Evolutionary conservation across 208 protist species (phyloP), one percentile per base, ranked within the genome.

Genomic region (Trypanosoma avium): DNA sequence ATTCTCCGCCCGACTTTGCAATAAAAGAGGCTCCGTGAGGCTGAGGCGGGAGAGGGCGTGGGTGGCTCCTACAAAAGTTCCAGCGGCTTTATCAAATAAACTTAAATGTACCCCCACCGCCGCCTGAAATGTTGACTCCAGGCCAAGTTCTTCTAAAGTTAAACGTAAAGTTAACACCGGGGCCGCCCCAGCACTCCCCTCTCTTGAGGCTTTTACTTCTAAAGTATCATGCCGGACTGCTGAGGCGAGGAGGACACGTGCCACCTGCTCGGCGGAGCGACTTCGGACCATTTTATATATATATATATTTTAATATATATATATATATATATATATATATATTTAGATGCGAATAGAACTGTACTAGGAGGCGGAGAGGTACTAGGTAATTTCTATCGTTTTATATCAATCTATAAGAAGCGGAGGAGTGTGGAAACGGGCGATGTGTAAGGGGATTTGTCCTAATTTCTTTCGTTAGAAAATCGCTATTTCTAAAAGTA

Each of bases 191-290:
- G 49, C 63, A 22, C 73, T 75, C 6, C 78, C 78, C 12, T 70
- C 63, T 1, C 65, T 80, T 3, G 84, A 79, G 21, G 77, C 68
- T 21, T 50, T 77, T 49, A 70, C 79, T 59, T 95, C 90, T 79
- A 79, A 93, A 21, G 90, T 93, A 61, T 95, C 90, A 64, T 95
- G 82, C 38, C 90, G 79, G 26, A 93, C 89, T 32, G 86, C 90
- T 61, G 81, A 92, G 27, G 86, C 92, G 12, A 95, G 77, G 15
- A 95, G 79, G 35, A 91, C 72, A 4, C 90, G 84, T 12, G 86
- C 85, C 24, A 79, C 87, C 64, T 95, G 86, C 77, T 93, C 82
- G 47, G 90, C 90, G 1, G 84, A 92, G 48, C 86, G 84, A 32
- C 79, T 73, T 21, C 70, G 60, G 13, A 36, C 43, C 63, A 71